Base-by-base conservation (phyloP, 2,329 filamentous ascomycete species). In the Stemphylium beticola region DNA sequence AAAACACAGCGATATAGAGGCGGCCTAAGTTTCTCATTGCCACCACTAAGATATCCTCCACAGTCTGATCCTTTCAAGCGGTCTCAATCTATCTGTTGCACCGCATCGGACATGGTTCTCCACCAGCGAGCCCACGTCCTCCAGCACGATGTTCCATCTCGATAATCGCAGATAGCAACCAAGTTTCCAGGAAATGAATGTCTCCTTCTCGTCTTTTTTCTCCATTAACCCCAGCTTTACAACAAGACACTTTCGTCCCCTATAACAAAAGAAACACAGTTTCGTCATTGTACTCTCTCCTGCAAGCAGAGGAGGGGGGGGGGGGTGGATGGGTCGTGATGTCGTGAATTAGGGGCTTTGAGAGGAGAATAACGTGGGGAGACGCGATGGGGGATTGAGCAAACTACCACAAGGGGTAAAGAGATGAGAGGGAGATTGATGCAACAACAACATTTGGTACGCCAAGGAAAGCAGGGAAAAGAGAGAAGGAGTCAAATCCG, bases 181-280 rank as follows among this genome's bases (percentile, higher is more conserved):
- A 66, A 42, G 54, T 34, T 36, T 53, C 39, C 58, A 36, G n/a
- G 54, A 59, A 65, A 66, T 52, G 50, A 63, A 58, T 64, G 59
- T 63, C 57, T 51, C 55, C 18, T 50, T 57, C 12, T 36, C 55
- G 2, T 29, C n/a, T 20, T 39, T 34, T 31, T 40, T 33, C 29
- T 32, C 34, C 45, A 48, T 33, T 34, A 40, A 38, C 40, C 48
- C 54, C 43, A 49, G 6, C 40, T 40, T 20, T 46, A 39, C 49
- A 57, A 61, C 56, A 63, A 57, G 42, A 55, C 64, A 54, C 61
- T 42, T 33, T 50, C 22, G 50, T 56, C 56, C 47, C 53, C 26
- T 48, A 56, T 33, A 65, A 69, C 67, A 71, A 68, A 72, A 55
- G 68, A 73, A 73, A 72, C 67, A 44, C 67, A 67, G 68, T 68